Evolutionary conservation across 768 basidiomycete genomes (phyloP), one percentile per base, ranked within the genome.

Genomic region (Amyloporia xantha): DNA sequence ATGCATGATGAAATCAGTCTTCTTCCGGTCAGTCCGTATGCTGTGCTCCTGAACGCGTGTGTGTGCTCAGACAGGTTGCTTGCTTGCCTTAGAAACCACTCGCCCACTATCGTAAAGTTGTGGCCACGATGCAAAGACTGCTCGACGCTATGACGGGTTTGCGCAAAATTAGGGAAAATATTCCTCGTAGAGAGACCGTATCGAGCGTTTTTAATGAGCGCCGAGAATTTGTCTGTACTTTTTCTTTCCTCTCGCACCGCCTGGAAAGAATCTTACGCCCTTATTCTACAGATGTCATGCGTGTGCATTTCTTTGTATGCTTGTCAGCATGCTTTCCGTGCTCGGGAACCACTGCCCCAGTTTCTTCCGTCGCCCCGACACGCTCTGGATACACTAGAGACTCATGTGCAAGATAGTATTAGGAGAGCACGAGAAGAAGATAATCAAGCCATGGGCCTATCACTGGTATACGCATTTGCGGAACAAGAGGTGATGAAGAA

Each of bases 1-100:
- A 76, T 77, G 71, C 55, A 67, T 42, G 68, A 73, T 47, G 75
- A 77, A 54, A 58, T 75, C 6, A 74, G 76, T 52, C 65, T 77
- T 2, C 57, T 74, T 17, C 75, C 75, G 7, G 75, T 74, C 47
- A 38, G 73, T 45, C 38, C 38, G 6, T 39, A 33, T 7, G 30
- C 30, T 33, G 30, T 33, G 30, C 30, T 33, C 24, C 24, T 43
- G 33, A n/a, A n/a, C n/a, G n/a, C n/a, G n/a, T n/a, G 44, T 33
- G 4, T 41, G 17, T 30, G 7, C 33, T 11, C 17, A 17, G 17
- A 33, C 15, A 7, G 19, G 39, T 12, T 35, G 28, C 5, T 27
- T 26, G 42, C 12, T 17, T 38, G 25, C 44, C 39, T 17, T 23
- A 76, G 72, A 76, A 76, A 68, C 74, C 74, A n/a, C 66, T 75